phyloP scores from a whole-genome alignment of 2,329 filamentous ascomycete species.

The Teratosphaeria viscida region DNA sequence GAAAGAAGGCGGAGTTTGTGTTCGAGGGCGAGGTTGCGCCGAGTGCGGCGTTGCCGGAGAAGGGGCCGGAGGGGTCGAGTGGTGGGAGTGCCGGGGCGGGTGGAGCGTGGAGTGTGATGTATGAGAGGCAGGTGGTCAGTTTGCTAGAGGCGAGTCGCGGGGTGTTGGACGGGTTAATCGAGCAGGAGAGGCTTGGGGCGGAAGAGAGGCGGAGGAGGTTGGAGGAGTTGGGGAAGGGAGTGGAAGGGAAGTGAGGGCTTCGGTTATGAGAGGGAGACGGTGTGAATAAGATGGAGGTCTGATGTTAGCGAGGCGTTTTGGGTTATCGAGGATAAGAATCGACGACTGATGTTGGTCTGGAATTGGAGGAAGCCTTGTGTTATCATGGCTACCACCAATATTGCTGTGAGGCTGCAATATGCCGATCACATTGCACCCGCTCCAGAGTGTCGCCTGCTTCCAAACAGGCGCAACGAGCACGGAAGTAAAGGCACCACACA shows the following conservation, averaged over 20 bases:
- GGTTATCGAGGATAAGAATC: not conserved
- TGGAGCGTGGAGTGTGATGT: conserved; percentile 39
- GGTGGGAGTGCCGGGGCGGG: conserved; percentile 42
- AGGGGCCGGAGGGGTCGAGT: conserved; percentile 58
- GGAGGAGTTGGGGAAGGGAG: conserved; percentile 15
- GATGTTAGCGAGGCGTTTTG: not conserved
- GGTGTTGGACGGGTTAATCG: conserved; percentile 41
- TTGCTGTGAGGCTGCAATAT: not conserved
- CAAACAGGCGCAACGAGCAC: too few species aligned
- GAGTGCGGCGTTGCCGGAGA: conserved; percentile 64
- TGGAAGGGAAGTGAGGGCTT: conserved; percentile 10
- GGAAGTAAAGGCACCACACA: not conserved
- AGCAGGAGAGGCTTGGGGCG: conserved; percentile 19
- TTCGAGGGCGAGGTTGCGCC: conserved; percentile 47
- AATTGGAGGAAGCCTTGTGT: not conserved
- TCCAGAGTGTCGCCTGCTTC: too few species aligned
- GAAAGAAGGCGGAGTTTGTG: conserved; percentile 38
- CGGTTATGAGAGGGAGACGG: not conserved
- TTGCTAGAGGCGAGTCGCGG: conserved; percentile 49
- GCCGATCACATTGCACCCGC: too few species aligned
- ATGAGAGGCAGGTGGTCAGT: conserved; percentile 21
- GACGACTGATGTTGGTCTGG: not conserved
- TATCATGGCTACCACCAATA: not conserved
- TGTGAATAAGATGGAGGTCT: not conserved
- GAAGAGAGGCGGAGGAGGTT: conserved; percentile 21